phyloP scores from a whole-genome alignment of 2,329 filamentous ascomycete species.

The Cercospora sp. region DNA sequence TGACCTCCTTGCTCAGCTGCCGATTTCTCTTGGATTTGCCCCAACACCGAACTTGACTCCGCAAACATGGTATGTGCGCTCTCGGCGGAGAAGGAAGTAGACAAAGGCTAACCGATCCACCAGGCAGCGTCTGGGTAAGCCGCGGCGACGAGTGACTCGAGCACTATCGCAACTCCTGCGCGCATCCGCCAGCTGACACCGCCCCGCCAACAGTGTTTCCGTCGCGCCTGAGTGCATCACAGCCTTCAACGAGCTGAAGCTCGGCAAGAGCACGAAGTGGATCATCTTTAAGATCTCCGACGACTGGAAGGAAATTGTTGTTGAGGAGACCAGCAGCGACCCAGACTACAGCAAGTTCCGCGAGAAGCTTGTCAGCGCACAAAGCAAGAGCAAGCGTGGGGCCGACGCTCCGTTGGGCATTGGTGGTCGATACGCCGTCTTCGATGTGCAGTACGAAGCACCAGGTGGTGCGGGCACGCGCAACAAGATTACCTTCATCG shows the following conservation, averaged over 20 bases:
- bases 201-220: conserved; percentile 58
- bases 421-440: conserved; percentile 79
- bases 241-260: conserved; percentile 78
- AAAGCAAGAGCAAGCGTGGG: conserved; percentile 67
- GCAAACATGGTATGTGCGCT: conserved; percentile 22
- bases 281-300: conserved; percentile 87
- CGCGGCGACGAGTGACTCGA: conserved; percentile 12
- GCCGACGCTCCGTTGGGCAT: conserved; percentile 45
- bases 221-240: conserved; percentile 69
- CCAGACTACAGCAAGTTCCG: conserved; percentile 72
- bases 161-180: conserved; percentile 5
- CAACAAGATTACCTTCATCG: conserved; percentile 77
- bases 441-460: conserved; percentile 78
- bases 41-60: conserved; percentile 7
- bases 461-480: conserved; percentile 69
- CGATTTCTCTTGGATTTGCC: conserved; percentile 10
- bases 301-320: conserved; percentile 77
- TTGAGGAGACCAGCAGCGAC: conserved; percentile 70
- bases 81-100: too few species aligned
- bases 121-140: conserved; percentile 30
- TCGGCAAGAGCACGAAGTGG: conserved; percentile 74
- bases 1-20: conserved; percentile 12
- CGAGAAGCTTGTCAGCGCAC: conserved; percentile 71
- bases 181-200: conserved; percentile 9
- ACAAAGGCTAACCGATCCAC: conserved; percentile 10